Evolutionary conservation across 2,329 filamentous ascomycete species (phyloP).

Genomic region (Tympanopsis confertula): DNA sequence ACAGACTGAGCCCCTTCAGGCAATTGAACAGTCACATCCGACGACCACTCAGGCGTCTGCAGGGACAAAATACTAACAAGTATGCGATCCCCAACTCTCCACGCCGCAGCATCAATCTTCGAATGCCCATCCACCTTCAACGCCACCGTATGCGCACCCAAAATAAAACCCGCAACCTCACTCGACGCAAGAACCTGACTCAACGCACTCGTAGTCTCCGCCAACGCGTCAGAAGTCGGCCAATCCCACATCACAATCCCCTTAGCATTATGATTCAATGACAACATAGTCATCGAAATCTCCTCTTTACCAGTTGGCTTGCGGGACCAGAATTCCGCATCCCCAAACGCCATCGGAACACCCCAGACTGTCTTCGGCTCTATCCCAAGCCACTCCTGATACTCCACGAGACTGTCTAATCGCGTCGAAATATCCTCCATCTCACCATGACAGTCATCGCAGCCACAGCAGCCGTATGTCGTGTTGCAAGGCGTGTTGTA

Average conservation of each 20-base stretch:
- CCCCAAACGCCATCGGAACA: conserved; percentile 35
- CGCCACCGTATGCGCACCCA: conserved; percentile 15
- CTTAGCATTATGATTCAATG: conserved; percentile 35
- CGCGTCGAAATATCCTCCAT: conserved; percentile 30
- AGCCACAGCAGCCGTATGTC: conserved; percentile 40
- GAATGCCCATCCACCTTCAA: conserved; percentile 11
- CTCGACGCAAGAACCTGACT: conserved; percentile 22
- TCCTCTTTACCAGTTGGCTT: conserved; percentile 31
- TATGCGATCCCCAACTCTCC: conserved; percentile 20
- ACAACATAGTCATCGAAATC: conserved; percentile 31
- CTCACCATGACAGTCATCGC: conserved; percentile 32
- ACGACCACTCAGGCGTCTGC: too few relatives aligned
- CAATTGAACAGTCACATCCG: too few relatives aligned
- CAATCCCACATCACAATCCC: conserved; percentile 35
- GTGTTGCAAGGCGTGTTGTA: conserved; percentile 34
- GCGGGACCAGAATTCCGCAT: conserved; percentile 31
- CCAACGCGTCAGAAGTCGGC: conserved; percentile 22
- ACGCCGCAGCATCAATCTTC: conserved; percentile 25
- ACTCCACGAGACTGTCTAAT: conserved; percentile 25
- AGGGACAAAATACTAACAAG: conserved; percentile 25
- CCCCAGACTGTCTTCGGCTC: conserved; percentile 32
- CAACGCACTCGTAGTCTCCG: conserved; percentile 19
- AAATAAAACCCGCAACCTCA: conserved; percentile 20
- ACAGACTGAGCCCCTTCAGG: too few relatives aligned
- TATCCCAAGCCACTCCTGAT: conserved; percentile 23